Base-by-base conservation (phyloP, 208 protist genomes). In the Crithidia fasciculata region DNA sequence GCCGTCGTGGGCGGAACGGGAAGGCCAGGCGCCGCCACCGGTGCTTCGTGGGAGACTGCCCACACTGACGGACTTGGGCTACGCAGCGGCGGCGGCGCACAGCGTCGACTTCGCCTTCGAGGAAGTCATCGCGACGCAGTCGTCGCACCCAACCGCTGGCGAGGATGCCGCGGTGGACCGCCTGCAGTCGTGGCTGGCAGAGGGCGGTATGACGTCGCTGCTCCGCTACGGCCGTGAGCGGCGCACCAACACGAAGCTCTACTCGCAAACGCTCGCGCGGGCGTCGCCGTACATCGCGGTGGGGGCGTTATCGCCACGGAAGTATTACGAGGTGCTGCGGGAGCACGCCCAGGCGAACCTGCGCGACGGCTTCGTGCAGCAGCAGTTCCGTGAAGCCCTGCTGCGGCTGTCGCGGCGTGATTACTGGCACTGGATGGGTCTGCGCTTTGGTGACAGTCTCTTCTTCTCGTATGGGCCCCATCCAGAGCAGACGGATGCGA, bases 361-460 rank as follows among this genome's bases (percentile, higher is more conserved):
- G 41, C 80, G 83, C 4, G 89, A 96, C 71, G 86, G 81, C 41
- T 96, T 92, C 76, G 84, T 84, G 40, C 90, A 96, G 69, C 76
- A 81, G 78, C 90, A 95, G 76, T 96, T 86, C 68, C 87, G 89
- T 45, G 91, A 96, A 50, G 90, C 74, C 0, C 53, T 97, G 41
- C 79, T 96, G 49, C 83, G 93, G 60, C 84, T 97, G 28, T 91
- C 84, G 16, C 80, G 89, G 62, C 87, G 93, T 3, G 93, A 97
- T 69, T 95, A 94, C 77, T 97, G 91, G 87, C 91, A 97, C 63
- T 97, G 90, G 88, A 88, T 93, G 85, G 91, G 91, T 3, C 69
- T 96, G 52, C 88, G 88, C 59, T 96, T 86, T 69, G 93, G 93
- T 4, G 81, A 78, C 12, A 78, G 76, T n/a, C 86, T 97, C 69